Evolutionary conservation across 2,329 filamentous ascomycete genomes (phyloP), one percentile per base, ranked within the genome.

Genomic region (Beauveria asiatica): DNA sequence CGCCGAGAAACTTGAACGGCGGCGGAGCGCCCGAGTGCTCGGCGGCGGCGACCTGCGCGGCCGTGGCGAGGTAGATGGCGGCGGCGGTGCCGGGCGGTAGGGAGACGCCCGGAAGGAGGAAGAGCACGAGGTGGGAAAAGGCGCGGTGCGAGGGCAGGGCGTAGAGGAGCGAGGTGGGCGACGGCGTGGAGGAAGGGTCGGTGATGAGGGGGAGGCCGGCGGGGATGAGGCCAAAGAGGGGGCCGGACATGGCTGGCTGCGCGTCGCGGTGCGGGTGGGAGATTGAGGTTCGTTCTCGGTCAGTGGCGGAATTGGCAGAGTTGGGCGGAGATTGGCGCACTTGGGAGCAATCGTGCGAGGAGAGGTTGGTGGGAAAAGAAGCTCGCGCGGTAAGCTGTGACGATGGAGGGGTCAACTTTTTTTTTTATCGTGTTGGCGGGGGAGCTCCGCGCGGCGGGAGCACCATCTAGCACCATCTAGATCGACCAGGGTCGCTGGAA

Each of bases 101-200:
- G 10, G 81, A 73, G 10, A 88, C 80, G 48, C 87, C 88, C 0
- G 94, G 95, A 1, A 97, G 83, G 41, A 97, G 80, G 76, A 97
- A 96, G 61, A 97, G 86, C 68, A 92, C 88, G 59, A 97, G 83
- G 72, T 97, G 92, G 17, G 88, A 85, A 72, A 94, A 91, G 56
- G 84, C 67, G 48, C 77, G 77, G 59, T 66, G 62, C n/a, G 74
- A 65, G 13, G 76, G 72, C 2, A 83, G 74, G 54, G 75, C 73
- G 73, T 82, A 87, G 60, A 85, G 75, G 65, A 84, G 79, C n/a
- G 79, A 82, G 2, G 79, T 81, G 54, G 76, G 75, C 0, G 80
- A 78, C 0, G 80, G 83, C 2, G 76, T 71, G n/a, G 79, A 78
- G 33, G 80, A 75, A 1, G 84, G 83, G 1, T 73, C 69, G 2